These are phyloP conservation scores for Talaromyces thailandensis DNA, from an alignment of 495 filamentous ascomycete species.

Conservation along the genomic window DNA sequence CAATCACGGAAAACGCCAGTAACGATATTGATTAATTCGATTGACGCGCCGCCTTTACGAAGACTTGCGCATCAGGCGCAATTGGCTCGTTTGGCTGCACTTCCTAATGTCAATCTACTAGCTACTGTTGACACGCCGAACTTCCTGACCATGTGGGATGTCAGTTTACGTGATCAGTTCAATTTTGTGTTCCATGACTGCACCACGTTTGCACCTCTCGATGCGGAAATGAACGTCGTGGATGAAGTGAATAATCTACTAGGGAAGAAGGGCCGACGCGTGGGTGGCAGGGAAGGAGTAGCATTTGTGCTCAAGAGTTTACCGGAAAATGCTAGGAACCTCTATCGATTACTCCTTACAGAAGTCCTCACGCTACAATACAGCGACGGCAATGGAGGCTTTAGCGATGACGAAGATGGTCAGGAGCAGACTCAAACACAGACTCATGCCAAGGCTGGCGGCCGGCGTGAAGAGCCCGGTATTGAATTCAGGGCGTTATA, in stretches of 20 bases:
- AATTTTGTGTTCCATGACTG: conserved; percentile 89
- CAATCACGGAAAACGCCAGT: conserved; percentile 35
- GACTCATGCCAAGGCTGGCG: not conserved
- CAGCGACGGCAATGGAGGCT: conserved; percentile 41
- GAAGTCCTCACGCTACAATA: conserved; percentile 61
- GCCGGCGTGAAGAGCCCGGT: conserved; percentile 35
- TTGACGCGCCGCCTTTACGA: conserved; percentile 72
- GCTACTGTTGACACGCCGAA: conserved; percentile 80
- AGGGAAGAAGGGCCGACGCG: conserved; percentile 69
- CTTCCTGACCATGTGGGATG: conserved; percentile 86
- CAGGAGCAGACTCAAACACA: conserved; percentile 12
- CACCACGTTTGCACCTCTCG: conserved; percentile 76
- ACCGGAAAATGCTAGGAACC: conserved; percentile 79
- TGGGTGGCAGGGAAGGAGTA: conserved; percentile 87
- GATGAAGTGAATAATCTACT: conserved; percentile 81
- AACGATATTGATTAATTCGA: conserved; percentile 73
- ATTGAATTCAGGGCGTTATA: conserved; percentile 88
- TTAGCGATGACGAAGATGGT: conserved; percentile 35
- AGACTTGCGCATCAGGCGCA: conserved; percentile 58
- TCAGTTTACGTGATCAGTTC: conserved; percentile 63
- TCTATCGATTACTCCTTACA: conserved; percentile 75
- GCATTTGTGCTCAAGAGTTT: conserved; percentile 81
- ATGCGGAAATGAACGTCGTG: conserved; percentile 66
- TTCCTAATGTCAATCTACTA: conserved; percentile 63
- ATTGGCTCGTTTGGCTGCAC: conserved; percentile 66